These are phyloP conservation scores for Globisporangium spiculum DNA, from an alignment of 352 stramenopile genomes.

Conservation along the genomic window DNA sequence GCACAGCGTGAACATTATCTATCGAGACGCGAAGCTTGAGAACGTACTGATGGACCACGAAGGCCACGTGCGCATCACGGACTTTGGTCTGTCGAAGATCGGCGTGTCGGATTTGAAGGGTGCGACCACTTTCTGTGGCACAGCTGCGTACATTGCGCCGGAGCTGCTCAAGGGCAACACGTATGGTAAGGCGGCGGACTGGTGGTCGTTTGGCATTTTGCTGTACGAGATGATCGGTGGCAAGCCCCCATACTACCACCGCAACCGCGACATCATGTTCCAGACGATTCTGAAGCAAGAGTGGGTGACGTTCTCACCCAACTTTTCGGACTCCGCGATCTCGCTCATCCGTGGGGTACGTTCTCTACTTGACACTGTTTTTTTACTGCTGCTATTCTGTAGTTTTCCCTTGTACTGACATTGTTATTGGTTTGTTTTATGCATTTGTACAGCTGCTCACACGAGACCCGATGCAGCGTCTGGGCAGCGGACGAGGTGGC, in stretches of 20 bases:
- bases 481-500: conserved; percentile 91
- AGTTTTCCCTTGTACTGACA: not conserved
- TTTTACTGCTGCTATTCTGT: not conserved
- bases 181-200: conserved; percentile 93
- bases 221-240: conserved; percentile 96
- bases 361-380: conserved; percentile 13
- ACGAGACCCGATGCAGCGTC: conserved; percentile 92
- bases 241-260: conserved; percentile 89
- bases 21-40: conserved; percentile 94
- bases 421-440: not conserved
- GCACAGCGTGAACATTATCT: conserved; percentile 95
- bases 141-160: conserved; percentile 91
- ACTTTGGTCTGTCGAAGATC: conserved; percentile 94
- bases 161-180: conserved; percentile 87
- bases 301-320: conserved; percentile 94
- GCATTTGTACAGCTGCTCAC: conserved; percentile 85
- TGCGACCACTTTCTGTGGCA: conserved; percentile 92
- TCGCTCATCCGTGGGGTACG: conserved; percentile 91
- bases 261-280: conserved; percentile 92
- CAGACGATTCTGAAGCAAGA: conserved; percentile 91
- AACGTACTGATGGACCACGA: conserved; percentile 95
- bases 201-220: conserved; percentile 94
- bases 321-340: conserved; percentile 88
- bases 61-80: conserved; percentile 92
- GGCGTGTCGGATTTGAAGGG: conserved; percentile 83